Percentiles rank a stretch among this genome's conserved stretches.
phyloP scores from a whole-genome alignment of 2,329 filamentous ascomycete genomes.

The Penicillium crustosum region DNA sequence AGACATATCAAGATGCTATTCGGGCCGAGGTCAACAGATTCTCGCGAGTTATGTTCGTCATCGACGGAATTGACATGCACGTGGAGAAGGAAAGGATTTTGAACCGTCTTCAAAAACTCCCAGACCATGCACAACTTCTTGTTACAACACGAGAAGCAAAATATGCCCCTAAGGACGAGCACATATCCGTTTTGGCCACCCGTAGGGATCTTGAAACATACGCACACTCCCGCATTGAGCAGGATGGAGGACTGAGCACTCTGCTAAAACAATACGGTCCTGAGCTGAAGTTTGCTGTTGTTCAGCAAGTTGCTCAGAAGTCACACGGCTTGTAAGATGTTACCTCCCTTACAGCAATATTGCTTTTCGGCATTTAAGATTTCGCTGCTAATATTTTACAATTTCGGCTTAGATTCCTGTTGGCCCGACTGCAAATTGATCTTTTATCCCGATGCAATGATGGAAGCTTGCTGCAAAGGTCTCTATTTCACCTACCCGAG shows the following conservation, averaged over 20 bases:
- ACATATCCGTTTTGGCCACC: not conserved
- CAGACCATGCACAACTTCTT: constrained; percentile 32
- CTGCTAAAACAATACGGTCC: not conserved
- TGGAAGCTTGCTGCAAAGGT: constrained; percentile 21
- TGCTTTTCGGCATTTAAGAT: not conserved
- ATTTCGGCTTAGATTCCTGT: constrained; percentile 25
- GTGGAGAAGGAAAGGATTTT: constrained; percentile 34
- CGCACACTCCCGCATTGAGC: not conserved
- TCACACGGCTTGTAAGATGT: constrained; percentile 30
- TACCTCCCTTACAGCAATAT: too few relatives aligned
- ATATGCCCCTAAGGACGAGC: not conserved
- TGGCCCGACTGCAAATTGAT: constrained; percentile 32
- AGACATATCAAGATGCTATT: constrained; percentile 35
- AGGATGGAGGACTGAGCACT: not conserved
- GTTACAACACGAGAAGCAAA: constrained; percentile 29
- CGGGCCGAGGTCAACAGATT: constrained; percentile 33
- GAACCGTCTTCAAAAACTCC: constrained; percentile 32
- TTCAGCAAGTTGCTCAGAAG: constrained; percentile 24
- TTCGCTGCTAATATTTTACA: not conserved
- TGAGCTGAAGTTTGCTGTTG: constrained; percentile 15
- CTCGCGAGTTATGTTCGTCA: constrained; percentile 30
- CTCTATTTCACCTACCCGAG: constrained; percentile 28
- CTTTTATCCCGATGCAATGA: constrained; percentile 27
- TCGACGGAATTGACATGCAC: constrained; percentile 33
- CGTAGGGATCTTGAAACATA: constrained; percentile 7